Evolutionary conservation across 2,329 filamentous ascomycete genomes (phyloP).

Genomic region (Ophiostoma perfectum): DNA sequence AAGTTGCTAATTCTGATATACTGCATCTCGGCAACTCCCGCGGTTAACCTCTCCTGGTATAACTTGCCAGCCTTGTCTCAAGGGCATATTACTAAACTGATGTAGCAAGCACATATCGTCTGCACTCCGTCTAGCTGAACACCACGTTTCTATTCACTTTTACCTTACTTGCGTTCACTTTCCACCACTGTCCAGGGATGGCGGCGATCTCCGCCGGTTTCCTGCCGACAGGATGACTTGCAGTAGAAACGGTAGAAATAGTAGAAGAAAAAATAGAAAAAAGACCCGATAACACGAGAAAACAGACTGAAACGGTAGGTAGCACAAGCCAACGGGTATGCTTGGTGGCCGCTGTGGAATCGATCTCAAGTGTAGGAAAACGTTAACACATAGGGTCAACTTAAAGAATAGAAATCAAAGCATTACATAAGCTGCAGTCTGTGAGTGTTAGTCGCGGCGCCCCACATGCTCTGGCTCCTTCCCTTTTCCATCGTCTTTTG

Average conservation of each 20-base stretch:
- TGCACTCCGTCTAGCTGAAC: too few relatives aligned
- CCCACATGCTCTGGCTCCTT: not conserved
- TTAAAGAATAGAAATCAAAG: not conserved
- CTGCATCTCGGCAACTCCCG: not conserved
- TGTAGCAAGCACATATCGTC: too few relatives aligned
- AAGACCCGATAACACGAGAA: not conserved
- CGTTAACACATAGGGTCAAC: not conserved
- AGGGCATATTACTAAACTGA: not conserved
- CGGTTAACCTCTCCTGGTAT: not conserved
- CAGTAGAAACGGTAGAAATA: not conserved
- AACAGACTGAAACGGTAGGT: not conserved
- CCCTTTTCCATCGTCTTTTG: not conserved
- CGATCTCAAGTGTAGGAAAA: not conserved
- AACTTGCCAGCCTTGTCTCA: not conserved
- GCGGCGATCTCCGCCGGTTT: constrained; percentile 6
- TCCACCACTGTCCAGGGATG: not conserved
- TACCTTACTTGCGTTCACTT: not conserved
- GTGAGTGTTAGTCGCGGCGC: not conserved
- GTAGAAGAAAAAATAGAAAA: not conserved
- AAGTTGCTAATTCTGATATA: too few relatives aligned
- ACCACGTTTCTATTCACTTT: not conserved
- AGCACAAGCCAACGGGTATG: not conserved
- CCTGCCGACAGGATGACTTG: not conserved
- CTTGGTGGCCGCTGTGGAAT: not conserved
- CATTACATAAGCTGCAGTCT: not conserved